These are phyloP conservation scores for Ogataea siamensis DNA, from an alignment of 805 yeast species.

Conservation along the genomic window DNA sequence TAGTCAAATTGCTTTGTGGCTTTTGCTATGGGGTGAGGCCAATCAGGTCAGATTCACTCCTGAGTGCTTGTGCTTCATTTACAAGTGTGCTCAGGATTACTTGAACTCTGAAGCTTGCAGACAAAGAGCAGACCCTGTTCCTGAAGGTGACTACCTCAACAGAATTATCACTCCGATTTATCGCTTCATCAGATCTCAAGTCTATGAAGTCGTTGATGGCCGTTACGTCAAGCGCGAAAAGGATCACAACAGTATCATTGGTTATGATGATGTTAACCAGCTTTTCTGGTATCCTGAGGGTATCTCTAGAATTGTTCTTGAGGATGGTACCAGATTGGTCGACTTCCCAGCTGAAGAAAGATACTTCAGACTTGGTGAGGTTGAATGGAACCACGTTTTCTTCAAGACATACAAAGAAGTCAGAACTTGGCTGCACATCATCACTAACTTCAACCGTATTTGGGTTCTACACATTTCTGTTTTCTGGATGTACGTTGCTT, in stretches of 20 bases:
- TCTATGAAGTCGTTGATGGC: constrained; percentile 77
- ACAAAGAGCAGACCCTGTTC: constrained; percentile 78
- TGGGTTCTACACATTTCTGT: constrained; percentile 91
- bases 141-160: constrained; percentile 89
- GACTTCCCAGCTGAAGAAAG: constrained; percentile 91
- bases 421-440: constrained; percentile 95
- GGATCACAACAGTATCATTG: constrained; percentile 77
- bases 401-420: constrained; percentile 94
- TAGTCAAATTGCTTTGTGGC: constrained; percentile 72
- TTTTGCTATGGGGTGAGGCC: constrained; percentile 86
- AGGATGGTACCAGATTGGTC: constrained; percentile 88
- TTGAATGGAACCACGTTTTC: constrained; percentile 87
- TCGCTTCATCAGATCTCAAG: constrained; percentile 74
- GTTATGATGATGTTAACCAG: constrained; percentile 98
- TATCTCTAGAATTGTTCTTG: constrained; percentile 84
- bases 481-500: constrained; percentile 94
- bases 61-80: constrained; percentile 89
- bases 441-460: constrained; percentile 95
- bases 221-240: constrained; percentile 81
- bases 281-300: constrained; percentile 99
- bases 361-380: constrained; percentile 85
- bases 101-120: constrained; percentile 86
- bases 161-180: constrained; percentile 90
- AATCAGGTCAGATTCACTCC: constrained; percentile 91
- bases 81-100: constrained; percentile 92